Percentiles rank a stretch among this genome's conserved stretches.
Evolutionary conservation across 306 rosid genomes (phyloP).

Genomic region (Pyrus betulifolia): DNA sequence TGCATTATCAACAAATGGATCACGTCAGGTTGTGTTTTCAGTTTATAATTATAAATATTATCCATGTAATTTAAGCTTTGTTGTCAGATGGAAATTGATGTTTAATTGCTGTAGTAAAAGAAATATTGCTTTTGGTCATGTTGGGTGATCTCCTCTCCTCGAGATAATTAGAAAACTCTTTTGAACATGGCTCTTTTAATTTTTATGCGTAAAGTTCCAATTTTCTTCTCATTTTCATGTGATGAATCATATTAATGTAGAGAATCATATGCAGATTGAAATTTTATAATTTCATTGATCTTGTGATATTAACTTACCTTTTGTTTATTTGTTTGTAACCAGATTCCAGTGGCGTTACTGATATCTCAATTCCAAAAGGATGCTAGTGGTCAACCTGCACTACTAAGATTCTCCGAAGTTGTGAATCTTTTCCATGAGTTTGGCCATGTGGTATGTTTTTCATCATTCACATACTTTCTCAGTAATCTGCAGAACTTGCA

Average conservation of each 20-base stretch:
- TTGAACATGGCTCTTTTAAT: background rate
- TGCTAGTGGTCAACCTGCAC: conserved; percentile 43
- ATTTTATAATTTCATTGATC: background rate
- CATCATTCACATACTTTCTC: conserved; percentile 4
- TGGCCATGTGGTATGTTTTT: conserved; percentile 92
- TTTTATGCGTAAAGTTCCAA: background rate
- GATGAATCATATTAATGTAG: background rate
- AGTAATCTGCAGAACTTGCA: background rate
- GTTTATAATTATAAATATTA: background rate
- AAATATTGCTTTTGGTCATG: background rate
- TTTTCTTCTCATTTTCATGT: background rate
- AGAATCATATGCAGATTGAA: background rate
- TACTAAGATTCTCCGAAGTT: conserved; percentile 87
- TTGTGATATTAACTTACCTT: background rate
- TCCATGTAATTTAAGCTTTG: background rate
- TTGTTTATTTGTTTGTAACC: conserved; percentile 13
- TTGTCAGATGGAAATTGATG: background rate
- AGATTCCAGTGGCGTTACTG: conserved; percentile 81
- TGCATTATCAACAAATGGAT: conserved; percentile 50
- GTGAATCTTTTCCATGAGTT: conserved; percentile 87
- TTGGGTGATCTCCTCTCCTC: background rate
- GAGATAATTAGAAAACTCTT: background rate
- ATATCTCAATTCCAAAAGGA: conserved; percentile 68
- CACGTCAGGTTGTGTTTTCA: conserved; percentile 51
- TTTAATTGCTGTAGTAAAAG: background rate